Conservation (phyloP, 2,329 filamentous ascomycete genomes). For the Coniochaeta prunicola region DNA sequence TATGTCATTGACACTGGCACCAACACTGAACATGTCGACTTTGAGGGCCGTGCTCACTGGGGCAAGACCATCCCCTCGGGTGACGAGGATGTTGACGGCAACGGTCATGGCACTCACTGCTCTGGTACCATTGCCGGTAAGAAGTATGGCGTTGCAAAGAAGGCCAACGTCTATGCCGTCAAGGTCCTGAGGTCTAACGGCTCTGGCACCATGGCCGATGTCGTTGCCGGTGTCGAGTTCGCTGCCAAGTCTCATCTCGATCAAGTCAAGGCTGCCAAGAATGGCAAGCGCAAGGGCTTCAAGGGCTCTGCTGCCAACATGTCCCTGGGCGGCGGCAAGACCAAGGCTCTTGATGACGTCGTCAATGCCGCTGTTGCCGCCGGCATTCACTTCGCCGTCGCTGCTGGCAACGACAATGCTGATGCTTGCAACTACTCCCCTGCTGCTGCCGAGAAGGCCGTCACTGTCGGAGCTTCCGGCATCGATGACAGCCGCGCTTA, state of each 20-base stretch:
- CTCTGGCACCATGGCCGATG: slow-evolving; percentile 96
- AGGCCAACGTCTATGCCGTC: slow-evolving; percentile 92
- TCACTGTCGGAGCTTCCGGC: slow-evolving; percentile 93
- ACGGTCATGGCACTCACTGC: slow-evolving; percentile 98
- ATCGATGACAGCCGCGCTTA: slow-evolving; percentile 94
- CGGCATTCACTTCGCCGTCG: slow-evolving; percentile 95
- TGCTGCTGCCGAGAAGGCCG: slow-evolving; percentile 80
- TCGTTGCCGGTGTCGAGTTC: slow-evolving; percentile 96
- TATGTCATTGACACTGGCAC: slow-evolving; percentile 98
- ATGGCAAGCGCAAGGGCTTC: slow-evolving; percentile 89
- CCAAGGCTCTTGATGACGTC: slow-evolving; percentile 78
- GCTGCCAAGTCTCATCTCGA: slow-evolving; percentile 74
- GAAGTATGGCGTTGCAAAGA: slow-evolving; percentile 99
- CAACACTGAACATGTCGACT: slow-evolving; percentile 91
- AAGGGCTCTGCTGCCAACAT: slow-evolving; percentile 99
- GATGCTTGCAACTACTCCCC: slow-evolving; percentile 99
- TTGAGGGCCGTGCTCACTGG: slow-evolving; percentile 92
- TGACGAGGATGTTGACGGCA: slow-evolving; percentile 87
- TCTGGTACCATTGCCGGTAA: slow-evolving; percentile 95
- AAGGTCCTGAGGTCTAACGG: slow-evolving; percentile 98
- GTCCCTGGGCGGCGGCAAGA: slow-evolving; percentile 98
- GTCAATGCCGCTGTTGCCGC: slow-evolving; percentile 89
- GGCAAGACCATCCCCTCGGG: slow-evolving; percentile 88
- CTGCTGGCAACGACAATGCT: slow-evolving; percentile 96
- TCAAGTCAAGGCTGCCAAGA: slow-evolving; percentile 71